Base-by-base conservation (phyloP, 2,329 filamentous ascomycete genomes). In the Tetracladium maxilliforme region DNA sequence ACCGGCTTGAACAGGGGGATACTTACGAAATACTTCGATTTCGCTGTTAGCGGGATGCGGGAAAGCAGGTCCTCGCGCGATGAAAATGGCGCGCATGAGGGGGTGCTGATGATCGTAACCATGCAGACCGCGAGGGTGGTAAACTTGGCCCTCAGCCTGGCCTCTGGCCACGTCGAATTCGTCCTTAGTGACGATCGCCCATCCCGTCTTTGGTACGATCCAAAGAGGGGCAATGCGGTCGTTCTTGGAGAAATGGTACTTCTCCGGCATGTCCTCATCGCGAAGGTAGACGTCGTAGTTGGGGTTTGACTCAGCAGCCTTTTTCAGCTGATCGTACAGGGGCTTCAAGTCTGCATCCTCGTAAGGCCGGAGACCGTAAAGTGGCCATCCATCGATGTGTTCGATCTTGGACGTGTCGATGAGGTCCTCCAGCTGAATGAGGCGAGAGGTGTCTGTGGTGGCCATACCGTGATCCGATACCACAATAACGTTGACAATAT, bases 381-480 rank as follows among this genome's bases (percentile, higher is more conserved):
- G 61, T 1, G 90, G 90, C 90, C 90, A 98, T 27, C 90, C 90
- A 38, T 98, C 90, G 14, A 72, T 77, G 44, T 90, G 83, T 30
- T 78, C 76, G 22, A 95, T 73, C 38, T 83, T 65, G 24, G 54
- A 56, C 6, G 78, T 62, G 44, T 94, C 82, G 23, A 95, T 61
- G 4, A 95, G 53, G 42, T 94, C 83, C 34, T 98, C 90, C 3
- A 95, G 60, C 49, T 95, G 90, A 14, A 95, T 65, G 22, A 95
- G 58, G 8, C 90, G 69, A 11, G 72, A 62, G 1, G 67, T 70
- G 31, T 86, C 80, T 0, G 90, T 95, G 0, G 84, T 92, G 2
- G 90, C 90, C 90, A 98, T 98, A 25, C 90, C 90, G 45, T 98
- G 90, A 45, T 98, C 90, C 1, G 84, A 94, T 3, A 98, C 87